Conservation (phyloP, 345 rosid species). For the Sisymbrium irio region DNA sequence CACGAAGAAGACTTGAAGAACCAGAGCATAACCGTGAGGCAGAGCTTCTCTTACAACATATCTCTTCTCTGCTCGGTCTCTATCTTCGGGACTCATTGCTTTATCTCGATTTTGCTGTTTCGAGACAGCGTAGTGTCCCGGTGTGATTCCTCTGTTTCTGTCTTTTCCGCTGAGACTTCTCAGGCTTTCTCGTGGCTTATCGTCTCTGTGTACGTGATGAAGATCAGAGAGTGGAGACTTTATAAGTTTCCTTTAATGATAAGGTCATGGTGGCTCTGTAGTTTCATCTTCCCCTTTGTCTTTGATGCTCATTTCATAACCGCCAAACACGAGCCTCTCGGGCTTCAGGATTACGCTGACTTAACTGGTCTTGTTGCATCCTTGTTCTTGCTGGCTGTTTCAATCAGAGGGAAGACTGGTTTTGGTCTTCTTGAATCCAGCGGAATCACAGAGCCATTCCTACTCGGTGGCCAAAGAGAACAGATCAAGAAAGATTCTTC, state of each 20-base stretch:
- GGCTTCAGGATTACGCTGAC: slow-evolving; percentile 47
- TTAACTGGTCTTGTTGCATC: slow-evolving; percentile 54
- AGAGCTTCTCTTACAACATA: slow-evolving; percentile 46
- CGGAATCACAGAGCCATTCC: slow-evolving; percentile 52
- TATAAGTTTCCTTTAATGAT: slow-evolving; percentile 61
- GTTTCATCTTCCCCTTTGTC: slow-evolving; percentile 52
- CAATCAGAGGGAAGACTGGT: slow-evolving; percentile 73
- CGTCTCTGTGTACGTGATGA: slow-evolving; percentile 39
- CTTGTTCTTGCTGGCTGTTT: slow-evolving; percentile 44
- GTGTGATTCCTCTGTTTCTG: slow-evolving; percentile 44
- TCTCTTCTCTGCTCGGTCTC: slow-evolving; percentile 43
- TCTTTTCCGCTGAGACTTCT: slow-evolving; percentile 50
- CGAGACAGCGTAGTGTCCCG: slow-evolving; percentile 22
- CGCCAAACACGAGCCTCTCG: slow-evolving; percentile 30
- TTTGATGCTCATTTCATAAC: slow-evolving; percentile 35
- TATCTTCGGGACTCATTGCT: slow-evolving; percentile 46
- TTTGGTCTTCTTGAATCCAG: slow-evolving; percentile 22
- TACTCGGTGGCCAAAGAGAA: slow-evolving; percentile 43
- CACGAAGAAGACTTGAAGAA: slow-evolving; percentile 38
- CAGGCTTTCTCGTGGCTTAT: slow-evolving; percentile 49
- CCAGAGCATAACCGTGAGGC: slow-evolving; percentile 28
- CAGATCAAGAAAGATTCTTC: slow-evolving; percentile 30
- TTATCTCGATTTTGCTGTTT: slow-evolving; percentile 42
- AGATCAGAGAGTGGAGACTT: slow-evolving; percentile 32
- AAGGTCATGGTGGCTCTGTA: slow-evolving; percentile 84